Conservation (phyloP, 2,329 filamentous ascomycete genomes). For the Akanthomyces lecanii region DNA sequence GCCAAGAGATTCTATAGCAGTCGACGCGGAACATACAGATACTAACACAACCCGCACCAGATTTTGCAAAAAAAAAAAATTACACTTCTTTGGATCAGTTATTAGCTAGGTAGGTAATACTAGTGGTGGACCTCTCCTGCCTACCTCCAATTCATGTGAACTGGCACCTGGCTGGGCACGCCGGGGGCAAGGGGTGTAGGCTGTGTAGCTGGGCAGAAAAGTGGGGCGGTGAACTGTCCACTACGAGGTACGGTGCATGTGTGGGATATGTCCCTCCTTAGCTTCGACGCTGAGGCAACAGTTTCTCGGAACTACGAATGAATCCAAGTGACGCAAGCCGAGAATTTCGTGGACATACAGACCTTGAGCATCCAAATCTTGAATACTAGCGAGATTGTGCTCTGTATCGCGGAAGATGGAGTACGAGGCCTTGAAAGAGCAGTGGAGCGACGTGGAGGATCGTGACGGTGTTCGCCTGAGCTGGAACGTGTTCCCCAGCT, state of each 20-base stretch:
- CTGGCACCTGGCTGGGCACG: neutral
- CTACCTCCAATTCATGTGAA: neutral
- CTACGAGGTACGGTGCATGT: neutral
- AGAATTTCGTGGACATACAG: neutral
- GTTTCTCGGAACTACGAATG: neutral
- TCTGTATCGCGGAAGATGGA: conserved; percentile 58
- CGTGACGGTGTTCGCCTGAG: conserved; percentile 92
- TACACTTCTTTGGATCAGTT: too few relatives aligned
- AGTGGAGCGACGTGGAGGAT: conserved; percentile 95
- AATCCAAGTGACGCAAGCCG: neutral
- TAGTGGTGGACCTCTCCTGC: neutral
- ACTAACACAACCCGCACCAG: neutral
- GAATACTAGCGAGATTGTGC: neutral
- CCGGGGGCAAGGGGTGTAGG: neutral
- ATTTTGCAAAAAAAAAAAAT: neutral
- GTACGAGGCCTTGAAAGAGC: conserved; percentile 88
- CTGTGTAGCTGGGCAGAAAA: conserved; percentile 1
- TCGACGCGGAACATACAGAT: neutral
- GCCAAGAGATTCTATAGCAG: neutral
- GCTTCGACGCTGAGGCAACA: neutral
- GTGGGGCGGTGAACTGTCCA: conserved; percentile 14
- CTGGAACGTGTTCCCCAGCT: conserved; percentile 98
- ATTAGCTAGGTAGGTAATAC: neutral
- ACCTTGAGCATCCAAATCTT: neutral
- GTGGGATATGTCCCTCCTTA: conserved; percentile 8